Evolutionary conservation across 2,329 filamentous ascomycete genomes (phyloP).

Genomic region (Alternaria ventricosa): DNA sequence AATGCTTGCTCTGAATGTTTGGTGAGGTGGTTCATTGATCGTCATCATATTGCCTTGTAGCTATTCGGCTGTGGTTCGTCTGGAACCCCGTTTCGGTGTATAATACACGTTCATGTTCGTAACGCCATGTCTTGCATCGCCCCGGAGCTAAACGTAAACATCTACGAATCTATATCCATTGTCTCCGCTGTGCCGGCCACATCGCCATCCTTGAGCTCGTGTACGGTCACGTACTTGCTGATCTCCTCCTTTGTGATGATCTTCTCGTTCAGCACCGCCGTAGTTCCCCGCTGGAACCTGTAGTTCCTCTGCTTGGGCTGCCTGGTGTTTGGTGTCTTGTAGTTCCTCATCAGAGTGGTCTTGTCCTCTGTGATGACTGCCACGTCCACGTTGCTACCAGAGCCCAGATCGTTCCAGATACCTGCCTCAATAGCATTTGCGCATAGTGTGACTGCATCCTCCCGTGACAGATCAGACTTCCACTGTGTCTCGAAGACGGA

Average conservation of each 20-base stretch:
- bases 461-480: constrained; percentile 77
- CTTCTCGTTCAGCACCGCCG: constrained; percentile 94
- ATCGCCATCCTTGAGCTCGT: constrained; percentile 77
- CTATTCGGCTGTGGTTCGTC: constrained; percentile 11
- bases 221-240: constrained; percentile 89
- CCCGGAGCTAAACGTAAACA: background rate
- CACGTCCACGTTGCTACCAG: constrained; percentile 96
- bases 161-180: constrained; percentile 67
- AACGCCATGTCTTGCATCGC: constrained; percentile 19
- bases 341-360: constrained; percentile 91
- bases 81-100: constrained; percentile 12
- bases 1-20: background rate
- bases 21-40: constrained; percentile 6
- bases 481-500: constrained; percentile 96
- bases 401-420: constrained; percentile 98
- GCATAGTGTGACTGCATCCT: constrained; percentile 82
- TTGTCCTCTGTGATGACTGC: constrained; percentile 95
- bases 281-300: constrained; percentile 88
- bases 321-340: constrained; percentile 90
- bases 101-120: constrained; percentile 31
- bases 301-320: constrained; percentile 93
- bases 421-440: constrained; percentile 90
- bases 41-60: constrained; percentile 23
- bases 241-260: constrained; percentile 93
- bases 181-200: constrained; percentile 66